These are phyloP conservation scores for Pelargonium citronellum DNA, from an alignment of 441 rosid species.

Conservation along the genomic window DNA sequence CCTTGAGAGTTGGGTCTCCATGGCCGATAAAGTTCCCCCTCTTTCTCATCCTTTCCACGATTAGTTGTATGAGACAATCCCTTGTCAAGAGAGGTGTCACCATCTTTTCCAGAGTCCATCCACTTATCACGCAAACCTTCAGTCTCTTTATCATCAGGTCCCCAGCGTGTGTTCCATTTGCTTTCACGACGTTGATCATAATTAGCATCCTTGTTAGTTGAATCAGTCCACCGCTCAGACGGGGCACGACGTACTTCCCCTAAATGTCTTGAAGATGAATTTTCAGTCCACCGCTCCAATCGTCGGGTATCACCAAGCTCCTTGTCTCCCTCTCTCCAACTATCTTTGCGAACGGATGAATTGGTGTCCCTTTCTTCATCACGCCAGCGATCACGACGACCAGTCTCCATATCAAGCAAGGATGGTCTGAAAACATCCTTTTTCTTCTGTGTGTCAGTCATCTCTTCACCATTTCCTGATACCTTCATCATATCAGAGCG, in stretches of 20 bases:
- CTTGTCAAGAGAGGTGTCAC: conserved; percentile 52
- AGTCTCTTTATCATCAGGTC: conserved; percentile 70
- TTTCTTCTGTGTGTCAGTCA: conserved; percentile 59
- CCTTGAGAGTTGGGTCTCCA: conserved; percentile 78
- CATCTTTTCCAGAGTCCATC: conserved; percentile 66
- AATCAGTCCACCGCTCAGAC: conserved; percentile 75
- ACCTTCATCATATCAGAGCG: conserved; percentile 40
- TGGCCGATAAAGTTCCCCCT: conserved; percentile 67
- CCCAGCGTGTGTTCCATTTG: conserved; percentile 99
- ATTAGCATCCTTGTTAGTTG: conserved; percentile 58
- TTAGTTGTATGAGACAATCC: conserved; percentile 46
- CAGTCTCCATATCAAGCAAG: conserved; percentile 67
- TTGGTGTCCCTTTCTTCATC: conserved; percentile 95
- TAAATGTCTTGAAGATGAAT: conserved; percentile 48
- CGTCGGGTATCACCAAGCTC: conserved; percentile 60
- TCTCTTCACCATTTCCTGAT: conserved; percentile 56
- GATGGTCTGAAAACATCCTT: conserved; percentile 87
- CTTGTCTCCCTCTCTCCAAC: conserved; percentile 82
- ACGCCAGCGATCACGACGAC: conserved; percentile 88
- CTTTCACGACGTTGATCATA: conserved; percentile 87
- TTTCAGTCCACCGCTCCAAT: conserved; percentile 71
- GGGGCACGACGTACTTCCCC: conserved; percentile 74
- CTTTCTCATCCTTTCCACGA: conserved; percentile 61
- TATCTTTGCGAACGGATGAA: conserved; percentile 59
- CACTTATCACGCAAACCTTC: conserved; percentile 55